phyloP scores from a whole-genome alignment of 352 stramenopile species.

The Thalassiosira mediterranea region DNA sequence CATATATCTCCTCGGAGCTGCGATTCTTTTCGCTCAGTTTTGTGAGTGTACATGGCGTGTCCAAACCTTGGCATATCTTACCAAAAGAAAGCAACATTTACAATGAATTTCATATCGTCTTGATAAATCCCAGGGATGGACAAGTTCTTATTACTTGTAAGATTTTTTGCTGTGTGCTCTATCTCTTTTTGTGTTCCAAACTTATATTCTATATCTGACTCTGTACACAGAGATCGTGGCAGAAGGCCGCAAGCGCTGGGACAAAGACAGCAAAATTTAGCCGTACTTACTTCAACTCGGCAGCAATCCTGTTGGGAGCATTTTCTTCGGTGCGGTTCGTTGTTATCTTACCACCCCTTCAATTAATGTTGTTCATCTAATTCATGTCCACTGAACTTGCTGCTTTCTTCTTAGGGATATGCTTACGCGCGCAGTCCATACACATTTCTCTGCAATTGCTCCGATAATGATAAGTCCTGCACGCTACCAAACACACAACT shows the following conservation, averaged over 20 bases:
- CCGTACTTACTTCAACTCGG: slow-evolving; percentile 68
- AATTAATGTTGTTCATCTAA: no score
- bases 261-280: slow-evolving; percentile 61
- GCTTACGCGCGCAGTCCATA: slow-evolving; percentile 51
- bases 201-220: slow-evolving; percentile 1
- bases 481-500: not conserved
- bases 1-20: slow-evolving; percentile 66
- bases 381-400: not conserved
- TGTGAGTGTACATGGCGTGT: no score
- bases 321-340: slow-evolving; percentile 33
- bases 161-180: no score
- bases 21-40: slow-evolving; percentile 68
- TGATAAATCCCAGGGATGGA: no score
- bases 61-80: no score
- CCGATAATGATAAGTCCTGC: slow-evolving; percentile 2
- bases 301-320: slow-evolving; percentile 48
- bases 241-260: slow-evolving; percentile 55
- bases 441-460: slow-evolving; percentile 29
- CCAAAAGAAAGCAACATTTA: no score
- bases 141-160: slow-evolving; percentile 65
- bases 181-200: no score
- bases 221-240: slow-evolving; percentile 54
- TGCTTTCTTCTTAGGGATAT: slow-evolving; percentile 22
- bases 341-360: not conserved
- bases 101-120: no score